Conservation (phyloP, 306 rosid species). For the Lathyrus sativus region DNA sequence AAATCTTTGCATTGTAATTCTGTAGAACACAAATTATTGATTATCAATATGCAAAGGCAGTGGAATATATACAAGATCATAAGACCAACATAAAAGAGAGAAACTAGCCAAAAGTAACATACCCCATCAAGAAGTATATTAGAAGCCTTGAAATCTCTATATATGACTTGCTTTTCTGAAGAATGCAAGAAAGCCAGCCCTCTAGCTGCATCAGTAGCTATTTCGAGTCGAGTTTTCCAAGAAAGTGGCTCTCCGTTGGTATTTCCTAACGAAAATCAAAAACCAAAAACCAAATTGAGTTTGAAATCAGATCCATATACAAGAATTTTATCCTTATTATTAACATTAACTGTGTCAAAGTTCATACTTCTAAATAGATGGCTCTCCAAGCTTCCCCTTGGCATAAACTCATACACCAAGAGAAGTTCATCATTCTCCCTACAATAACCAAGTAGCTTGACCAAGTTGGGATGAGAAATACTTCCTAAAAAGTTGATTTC, state of each 20-base stretch:
- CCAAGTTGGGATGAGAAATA: slow-evolving; percentile 83
- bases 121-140: slow-evolving; percentile 91
- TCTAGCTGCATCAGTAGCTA: slow-evolving; percentile 84
- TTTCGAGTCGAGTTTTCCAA: slow-evolving; percentile 74
- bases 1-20: slow-evolving; percentile 75
- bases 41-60: background rate
- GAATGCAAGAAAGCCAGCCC: slow-evolving; percentile 84
- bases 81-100: slow-evolving; percentile 1
- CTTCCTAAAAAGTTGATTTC: slow-evolving; percentile 84
- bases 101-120: slow-evolving; percentile 32
- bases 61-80: background rate
- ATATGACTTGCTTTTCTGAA: slow-evolving; percentile 71
- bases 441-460: slow-evolving; percentile 78
- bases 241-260: slow-evolving; percentile 55
- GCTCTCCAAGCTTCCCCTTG: slow-evolving; percentile 85
- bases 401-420: slow-evolving; percentile 89
- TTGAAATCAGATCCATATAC: slow-evolving; percentile 10
- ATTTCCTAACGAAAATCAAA: slow-evolving; percentile 49
- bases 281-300: slow-evolving; percentile 16
- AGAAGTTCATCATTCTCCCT: slow-evolving; percentile 69
- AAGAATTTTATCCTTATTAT: background rate
- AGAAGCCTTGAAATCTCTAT: slow-evolving; percentile 91
- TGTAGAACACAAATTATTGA: slow-evolving; percentile 34
- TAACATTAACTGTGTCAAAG: slow-evolving; percentile 18
- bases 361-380: slow-evolving; percentile 85